Base-by-base conservation (phyloP, 306 rosid species). In the Corylus avellana region DNA sequence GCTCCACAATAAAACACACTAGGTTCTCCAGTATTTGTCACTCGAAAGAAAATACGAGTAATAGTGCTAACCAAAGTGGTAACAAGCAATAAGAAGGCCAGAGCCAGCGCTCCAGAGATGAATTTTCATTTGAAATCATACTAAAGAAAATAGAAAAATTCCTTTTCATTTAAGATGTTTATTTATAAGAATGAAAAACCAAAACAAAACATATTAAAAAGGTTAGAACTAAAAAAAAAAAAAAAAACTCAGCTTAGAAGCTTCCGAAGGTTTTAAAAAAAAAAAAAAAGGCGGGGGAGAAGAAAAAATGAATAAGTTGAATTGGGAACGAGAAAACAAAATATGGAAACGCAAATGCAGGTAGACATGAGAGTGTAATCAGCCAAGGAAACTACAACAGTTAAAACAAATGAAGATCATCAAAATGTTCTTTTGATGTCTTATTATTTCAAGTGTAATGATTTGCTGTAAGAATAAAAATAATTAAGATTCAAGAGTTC, bases 301-400 rank as follows among this genome's bases (percentile, higher is more conserved):
- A 42, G 46, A 42, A 42, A 58, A 58, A 22, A 5, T 13, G 37
- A 22, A 59, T 4, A 22, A 59, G 66, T 59, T 20, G 35, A 16
- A 59, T 8, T 22, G 66, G 16, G 12, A 9, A 59, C 6, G 11
- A 25, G 66, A n/a, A 56, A 56, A 18, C 61, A 17, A 17, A 14
- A 63, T 63, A 63, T 32, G 46, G 46, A 7, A 14, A 63, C 12
- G 46, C 27, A 63, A 63, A 63, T 27, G 42, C 46, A 63, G 32
- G 13, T 32, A 32, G 70, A 63, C 49, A 8, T 35, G 71, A 7
- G 6, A 8, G 27, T 1, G 27, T 6, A 39, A 39, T 64, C 27
- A 67, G 72, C 32, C 72, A 67, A 39, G 46, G 46, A 67, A 67
- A 67, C 48, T 44, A 42, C 25, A 39, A 51, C 27, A 67, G 50